Base-by-base conservation (phyloP, 1,284 basidiomycete genomes). In the Thecaphora frezii region DNA sequence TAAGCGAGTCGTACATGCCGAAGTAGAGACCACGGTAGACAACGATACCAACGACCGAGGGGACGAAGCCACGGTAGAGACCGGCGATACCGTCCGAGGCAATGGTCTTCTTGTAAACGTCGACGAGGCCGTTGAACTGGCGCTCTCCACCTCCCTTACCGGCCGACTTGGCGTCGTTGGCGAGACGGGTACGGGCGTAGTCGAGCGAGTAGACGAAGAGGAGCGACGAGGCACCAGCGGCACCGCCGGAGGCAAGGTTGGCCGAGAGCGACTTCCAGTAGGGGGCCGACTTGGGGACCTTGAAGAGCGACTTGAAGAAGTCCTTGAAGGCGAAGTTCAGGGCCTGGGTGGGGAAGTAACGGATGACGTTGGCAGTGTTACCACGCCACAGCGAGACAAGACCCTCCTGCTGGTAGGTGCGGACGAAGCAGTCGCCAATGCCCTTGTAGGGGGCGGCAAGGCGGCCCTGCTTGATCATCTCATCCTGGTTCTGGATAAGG, bases 11-110 rank as follows among this genome's bases (percentile, higher is more conserved):
- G 76, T 77, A 78, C 67, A 78, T 71, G 49, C 76, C 76, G 67
- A 78, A 78, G 76, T 78, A 78, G 54, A 78, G 76, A 77, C 76
- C 76, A 62, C 76, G 76, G 76, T 78, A 78, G 54, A 77, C 76
- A 46, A 78, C 50, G 69, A 78, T 78, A 71, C 76, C 76, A 39
- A 78, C 75, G 49, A 78, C 76, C 59, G 75, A 77, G 59, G 76
- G 76, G 44, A 78, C 66, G 66, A 78, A 78, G 51, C 76, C 76
- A 76, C 76, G 76, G 76, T 78, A 78, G 64, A 78, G 74, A 78
- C 76, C 76, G 57, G 71, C 71, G 44, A 78, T 55, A 73, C 75
- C 75, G 68, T 78, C 76, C 37, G 76, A 66, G 50, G 73, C 73
- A 52, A 78, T 65, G 36, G 76, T 78, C 76, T 78, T 78, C 64